These are phyloP conservation scores for Pichia pseudocactophila DNA, from an alignment of 805 yeast genomes.

Conservation along the genomic window DNA sequence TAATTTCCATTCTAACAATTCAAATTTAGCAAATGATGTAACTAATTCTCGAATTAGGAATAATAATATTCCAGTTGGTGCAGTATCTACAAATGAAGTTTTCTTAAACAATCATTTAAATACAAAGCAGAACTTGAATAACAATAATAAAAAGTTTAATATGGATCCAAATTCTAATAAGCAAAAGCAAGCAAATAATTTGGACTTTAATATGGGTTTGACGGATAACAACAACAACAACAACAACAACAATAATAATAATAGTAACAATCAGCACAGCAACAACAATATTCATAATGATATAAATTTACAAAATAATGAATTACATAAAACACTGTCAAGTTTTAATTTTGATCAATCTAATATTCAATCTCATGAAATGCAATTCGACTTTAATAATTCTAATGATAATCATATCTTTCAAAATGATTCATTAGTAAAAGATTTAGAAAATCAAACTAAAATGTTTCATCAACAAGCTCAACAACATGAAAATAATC, in stretches of 20 bases:
- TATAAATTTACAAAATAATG: slow-evolving; percentile 1
- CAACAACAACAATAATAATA: slow-evolving; percentile 11
- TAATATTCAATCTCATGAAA: slow-evolving; percentile 3
- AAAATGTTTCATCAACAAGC: slow-evolving; percentile 15
- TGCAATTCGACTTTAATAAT: slow-evolving; percentile 4
- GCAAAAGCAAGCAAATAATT: slow-evolving; percentile 1
- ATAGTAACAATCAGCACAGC: no score
- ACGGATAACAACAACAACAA: slow-evolving; percentile 3
- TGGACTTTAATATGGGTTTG: slow-evolving; percentile 9
- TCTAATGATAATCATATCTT: slow-evolving; percentile 1
- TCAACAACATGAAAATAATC: slow-evolving; percentile 19
- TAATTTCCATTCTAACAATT: not conserved
- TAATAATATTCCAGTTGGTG: slow-evolving; percentile 57
- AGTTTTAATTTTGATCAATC: slow-evolving; percentile 18
- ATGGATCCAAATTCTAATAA: slow-evolving; percentile 6
- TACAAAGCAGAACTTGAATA: slow-evolving; percentile 6
- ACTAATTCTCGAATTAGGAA: slow-evolving; percentile 32
- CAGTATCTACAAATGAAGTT: slow-evolving; percentile 89
- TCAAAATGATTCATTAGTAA: slow-evolving; percentile 5
- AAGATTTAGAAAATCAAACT: slow-evolving; percentile 7
- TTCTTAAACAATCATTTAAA: slow-evolving; percentile 38
- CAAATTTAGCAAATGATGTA: not conserved
- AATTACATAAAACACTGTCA: slow-evolving; percentile 11
- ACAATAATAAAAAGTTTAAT: slow-evolving; percentile 7
- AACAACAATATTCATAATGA: not conserved